Conservation (phyloP, 768 basidiomycete species). For the Lyophyllum atratum region DNA sequence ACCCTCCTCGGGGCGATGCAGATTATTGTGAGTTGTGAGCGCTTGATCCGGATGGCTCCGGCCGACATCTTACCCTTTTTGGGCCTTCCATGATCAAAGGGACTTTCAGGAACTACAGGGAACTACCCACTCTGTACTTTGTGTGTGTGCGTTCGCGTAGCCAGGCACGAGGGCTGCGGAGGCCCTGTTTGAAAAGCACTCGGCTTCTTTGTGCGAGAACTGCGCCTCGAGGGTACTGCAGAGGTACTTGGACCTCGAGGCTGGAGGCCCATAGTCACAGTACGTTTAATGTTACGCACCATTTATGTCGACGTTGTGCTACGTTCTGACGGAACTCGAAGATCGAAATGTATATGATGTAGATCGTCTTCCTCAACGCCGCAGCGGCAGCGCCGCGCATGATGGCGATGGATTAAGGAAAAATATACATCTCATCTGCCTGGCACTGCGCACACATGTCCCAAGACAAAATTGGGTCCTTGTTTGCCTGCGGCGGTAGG, state of each 20-base stretch:
- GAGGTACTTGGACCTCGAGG: not conserved
- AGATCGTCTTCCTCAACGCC: not conserved
- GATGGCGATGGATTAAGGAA: not conserved
- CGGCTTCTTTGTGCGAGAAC: not conserved
- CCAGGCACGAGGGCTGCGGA: conserved; percentile 10
- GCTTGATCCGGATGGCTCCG: not conserved
- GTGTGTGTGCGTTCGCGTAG: not conserved
- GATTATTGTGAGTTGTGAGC: not conserved
- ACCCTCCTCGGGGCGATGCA: not conserved
- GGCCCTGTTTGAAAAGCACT: not conserved
- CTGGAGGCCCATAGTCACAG: not conserved
- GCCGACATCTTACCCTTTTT: not conserved
- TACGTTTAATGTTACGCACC: not conserved
- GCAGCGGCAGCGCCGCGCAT: not conserved
- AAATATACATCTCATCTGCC: not conserved
- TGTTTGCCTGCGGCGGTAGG: not conserved
- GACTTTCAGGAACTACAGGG: not conserved
- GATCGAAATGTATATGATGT: not conserved
- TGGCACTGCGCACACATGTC: not conserved
- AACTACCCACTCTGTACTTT: no score
- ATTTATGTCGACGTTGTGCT: not conserved
- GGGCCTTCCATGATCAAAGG: not conserved
- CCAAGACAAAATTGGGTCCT: conserved; percentile 2
- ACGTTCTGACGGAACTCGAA: not conserved
- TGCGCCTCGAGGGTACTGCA: conserved; percentile 4